Conservation (phyloP, 192 early-diverging fungal genomes). For the Linderina pennispora region DNA sequence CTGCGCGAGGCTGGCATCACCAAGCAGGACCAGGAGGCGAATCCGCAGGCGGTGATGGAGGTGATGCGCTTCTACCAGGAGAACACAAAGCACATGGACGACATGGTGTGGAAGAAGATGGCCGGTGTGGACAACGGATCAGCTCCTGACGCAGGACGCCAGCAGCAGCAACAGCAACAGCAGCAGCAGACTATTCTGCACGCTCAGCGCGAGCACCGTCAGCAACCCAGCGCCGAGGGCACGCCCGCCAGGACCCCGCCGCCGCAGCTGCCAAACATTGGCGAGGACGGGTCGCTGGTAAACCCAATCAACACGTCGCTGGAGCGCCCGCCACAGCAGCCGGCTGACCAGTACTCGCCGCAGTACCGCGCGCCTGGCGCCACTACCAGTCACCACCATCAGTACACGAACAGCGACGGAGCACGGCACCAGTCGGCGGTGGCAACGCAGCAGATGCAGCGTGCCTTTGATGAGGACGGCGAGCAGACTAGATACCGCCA, state of each 20-base stretch:
- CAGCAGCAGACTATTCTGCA: slow-evolving; percentile 4
- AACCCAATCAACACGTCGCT: too few species aligned
- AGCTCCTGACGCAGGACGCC: slow-evolving; percentile 32
- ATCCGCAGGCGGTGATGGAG: slow-evolving; percentile 86
- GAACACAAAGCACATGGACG: slow-evolving; percentile 43
- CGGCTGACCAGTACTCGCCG: slow-evolving; percentile 29
- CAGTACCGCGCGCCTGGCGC: slow-evolving; percentile 17
- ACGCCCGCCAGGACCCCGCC: slow-evolving; percentile 4
- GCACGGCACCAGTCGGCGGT: slow-evolving; percentile 10
- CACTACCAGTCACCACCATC: slow-evolving; percentile 23
- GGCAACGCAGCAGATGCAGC: slow-evolving; percentile 23
- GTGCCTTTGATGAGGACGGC: slow-evolving; percentile 33
- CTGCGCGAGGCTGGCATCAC: slow-evolving; percentile 92
- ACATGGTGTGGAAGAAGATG: slow-evolving; percentile 47
- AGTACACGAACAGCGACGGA: slow-evolving; percentile 39
- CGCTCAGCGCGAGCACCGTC: slow-evolving; percentile 16
- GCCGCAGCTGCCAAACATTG: slow-evolving; percentile 41
- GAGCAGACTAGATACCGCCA: slow-evolving; percentile 42
- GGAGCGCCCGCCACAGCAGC: slow-evolving; percentile 6
- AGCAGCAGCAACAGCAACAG: slow-evolving; percentile 15
- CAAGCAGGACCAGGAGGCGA: slow-evolving; percentile 85
- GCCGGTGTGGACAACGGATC: slow-evolving; percentile 16
- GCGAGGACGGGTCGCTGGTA: too few species aligned
- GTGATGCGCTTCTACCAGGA: slow-evolving; percentile 83
- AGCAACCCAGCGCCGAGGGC: slow-evolving; percentile 2